Percentiles rank a stretch among this genome's conserved stretches.
These are phyloP conservation scores for Candida sanyaensis DNA, from an alignment of 1,139 yeast genomes.

Conservation along the genomic window DNA sequence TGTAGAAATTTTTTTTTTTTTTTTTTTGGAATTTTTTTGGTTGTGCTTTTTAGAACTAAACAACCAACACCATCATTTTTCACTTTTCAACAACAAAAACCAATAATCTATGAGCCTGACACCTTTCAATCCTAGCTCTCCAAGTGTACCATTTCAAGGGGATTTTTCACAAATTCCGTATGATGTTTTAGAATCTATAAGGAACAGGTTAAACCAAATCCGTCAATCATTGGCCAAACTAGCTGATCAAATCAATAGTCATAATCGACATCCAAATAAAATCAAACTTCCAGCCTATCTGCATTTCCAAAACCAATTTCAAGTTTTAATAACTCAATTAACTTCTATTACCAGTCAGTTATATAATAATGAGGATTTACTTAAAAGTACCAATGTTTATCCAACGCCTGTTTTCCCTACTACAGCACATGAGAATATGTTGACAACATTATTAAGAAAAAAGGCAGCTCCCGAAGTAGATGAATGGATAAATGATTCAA, in stretches of 20 bases:
- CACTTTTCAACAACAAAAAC: no score
- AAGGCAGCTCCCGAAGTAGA: slow-evolving; percentile 89
- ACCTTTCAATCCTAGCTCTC: slow-evolving; percentile 11
- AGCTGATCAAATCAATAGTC: slow-evolving; percentile 44
- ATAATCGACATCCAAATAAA: slow-evolving; percentile 40
- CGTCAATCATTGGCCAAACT: slow-evolving; percentile 45
- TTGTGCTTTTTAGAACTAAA: not conserved
- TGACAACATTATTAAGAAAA: slow-evolving; percentile 82
- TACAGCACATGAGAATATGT: slow-evolving; percentile 74
- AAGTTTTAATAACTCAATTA: slow-evolving; percentile 78
- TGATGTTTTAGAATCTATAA: slow-evolving; percentile 44
- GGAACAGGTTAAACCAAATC: slow-evolving; percentile 47
- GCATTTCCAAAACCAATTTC: slow-evolving; percentile 73
- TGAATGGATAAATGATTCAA: slow-evolving; percentile 75
- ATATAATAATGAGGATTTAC: slow-evolving; percentile 57
- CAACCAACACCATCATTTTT: not conserved
- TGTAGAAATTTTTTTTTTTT: not conserved
- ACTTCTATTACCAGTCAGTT: slow-evolving; percentile 71
- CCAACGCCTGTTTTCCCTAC: slow-evolving; percentile 87
- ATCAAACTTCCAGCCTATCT: slow-evolving; percentile 43
- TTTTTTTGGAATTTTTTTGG: no score
- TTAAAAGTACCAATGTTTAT: slow-evolving; percentile 71
- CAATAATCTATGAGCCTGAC: slow-evolving; percentile 14
- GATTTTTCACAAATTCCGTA: slow-evolving; percentile 34
- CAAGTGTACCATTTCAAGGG: slow-evolving; percentile 6